Base-by-base conservation (phyloP, 345 rosid species). In the Camelina neglecta region DNA sequence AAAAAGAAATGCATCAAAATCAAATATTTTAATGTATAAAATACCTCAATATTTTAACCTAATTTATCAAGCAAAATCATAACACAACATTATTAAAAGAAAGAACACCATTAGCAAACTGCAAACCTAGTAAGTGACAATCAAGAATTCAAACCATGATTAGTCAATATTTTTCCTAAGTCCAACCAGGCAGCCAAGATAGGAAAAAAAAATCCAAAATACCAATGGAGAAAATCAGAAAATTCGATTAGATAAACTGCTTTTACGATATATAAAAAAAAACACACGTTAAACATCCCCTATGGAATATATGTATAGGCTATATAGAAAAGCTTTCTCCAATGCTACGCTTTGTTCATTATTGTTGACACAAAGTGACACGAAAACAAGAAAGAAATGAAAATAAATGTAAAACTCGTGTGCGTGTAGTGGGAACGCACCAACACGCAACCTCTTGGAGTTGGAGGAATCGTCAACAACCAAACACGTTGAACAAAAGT, bases 401-500 rank as follows among this genome's bases (percentile, higher is more conserved):
- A 39, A 13, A 41, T 36, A 38, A 57, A 38, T 61, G 39, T 11
- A 51, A 60, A 21, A 38, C 75, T 69, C 70, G 75, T 62, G 69
- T 35, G 48, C 16, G 49, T 61, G 24, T 54, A 76, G 70, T 69
- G 65, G 75, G 50, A 60, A 61, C 2, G 65, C 75, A 69, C 75
- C 50, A 69, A 61, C 75, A 76, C 80, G 75, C 80, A 69, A 76
- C 65, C 75, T 53, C 79, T 50, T 13, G 0, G 62, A 42, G 44
- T 50, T 13, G 0, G 62, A 42, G 44, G 60, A 54, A 53, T 26
- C 67, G 2, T n/a, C 65, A 56, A 69, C 75, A 62, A 69, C 80
- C 80, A 76, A 76, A 76, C 80, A 76, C 80, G 75, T 76, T 16
- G 50, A 51, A 62, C 16, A 45, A 69, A 61, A 42, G 75, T 69